Evolutionary conservation across 1,139 yeast genomes (phyloP), one percentile per base, ranked within the genome.

Genomic region (Geotrichum restrictum): DNA sequence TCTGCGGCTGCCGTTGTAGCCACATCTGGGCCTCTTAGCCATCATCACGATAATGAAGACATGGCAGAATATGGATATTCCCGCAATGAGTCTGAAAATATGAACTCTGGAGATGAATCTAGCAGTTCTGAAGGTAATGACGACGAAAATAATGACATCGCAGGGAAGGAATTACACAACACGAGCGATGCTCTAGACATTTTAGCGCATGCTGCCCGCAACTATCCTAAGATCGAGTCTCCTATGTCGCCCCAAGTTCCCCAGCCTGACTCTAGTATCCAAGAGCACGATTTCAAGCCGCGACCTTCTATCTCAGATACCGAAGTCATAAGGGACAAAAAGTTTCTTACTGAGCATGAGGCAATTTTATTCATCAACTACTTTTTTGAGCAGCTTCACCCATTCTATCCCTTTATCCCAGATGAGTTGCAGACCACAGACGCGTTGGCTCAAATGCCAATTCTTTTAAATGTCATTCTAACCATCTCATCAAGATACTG

Each of bases 351-450:
- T 0, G 89, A 80, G 59, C 69, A 64, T 0, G 95, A 88, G 63
- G 94, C 95, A 0, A 77, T 76, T 52, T 69, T 72, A 49, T 70
- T 88, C 34, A 79, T 88, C 31, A 73, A 78, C 45, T 72, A 83
- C 51, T 91, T 87, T 66, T 88, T 88, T 66, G 69, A 80, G 8
- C 81, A 88, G 3, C 78, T 91, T 82, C 95, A 88, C 65, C 96
- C 96, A 1, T 91, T 82, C 66, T 89, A 85, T 69, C 97, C 97
- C 0, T 87, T 83, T 63, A 78, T 91, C 36, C 96, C 96, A 1
- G 73, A 76, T 34, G 87, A 83, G 57, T 67, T 89, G 44, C 93
- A 84, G 54, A 75, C 80, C 49, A 80, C 88, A 0, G 79, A 79
- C 48, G 80, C 78, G 6, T 70, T 91, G 41, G 82, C 89, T 0